A percentile compares a stretch with the other conserved stretches of the same genome.
phyloP scores from a whole-genome alignment of 768 basidiomycete species.

The Hydnomerulius pinastri region DNA sequence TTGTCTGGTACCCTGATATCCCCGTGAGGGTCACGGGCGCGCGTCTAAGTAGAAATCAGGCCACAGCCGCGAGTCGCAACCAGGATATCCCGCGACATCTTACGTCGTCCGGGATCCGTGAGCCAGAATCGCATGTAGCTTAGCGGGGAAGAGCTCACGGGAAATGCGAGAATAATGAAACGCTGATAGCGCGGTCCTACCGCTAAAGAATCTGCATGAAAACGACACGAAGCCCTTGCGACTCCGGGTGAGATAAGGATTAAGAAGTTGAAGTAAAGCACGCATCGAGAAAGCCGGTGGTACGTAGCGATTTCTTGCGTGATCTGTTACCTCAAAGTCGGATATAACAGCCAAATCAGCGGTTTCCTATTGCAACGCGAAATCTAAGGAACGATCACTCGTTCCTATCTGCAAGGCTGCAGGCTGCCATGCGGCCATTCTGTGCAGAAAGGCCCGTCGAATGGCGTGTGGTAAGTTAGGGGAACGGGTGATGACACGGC shows the following conservation, averaged over 20 bases:
- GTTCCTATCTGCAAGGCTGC: not conserved
- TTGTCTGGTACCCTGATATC: not conserved
- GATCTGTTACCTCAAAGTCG: conserved; percentile 5
- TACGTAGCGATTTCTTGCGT: not conserved
- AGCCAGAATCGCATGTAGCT: conserved; percentile 49
- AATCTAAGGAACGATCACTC: not conserved
- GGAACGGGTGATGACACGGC: not conserved
- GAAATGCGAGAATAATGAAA: conserved; percentile 40
- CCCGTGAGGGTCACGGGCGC: not conserved
- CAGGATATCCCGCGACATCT: not conserved
- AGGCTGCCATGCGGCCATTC: conserved; percentile 2
- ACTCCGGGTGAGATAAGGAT: not conserved
- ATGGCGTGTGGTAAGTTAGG: conserved; percentile 1
- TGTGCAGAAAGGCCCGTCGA: not conserved
- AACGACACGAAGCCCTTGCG: not conserved
- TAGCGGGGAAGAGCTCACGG: conserved; percentile 69
- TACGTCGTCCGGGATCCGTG: not conserved
- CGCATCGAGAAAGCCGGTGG: conserved; percentile 1
- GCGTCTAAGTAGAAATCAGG: not conserved
- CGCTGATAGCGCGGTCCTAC: conserved; percentile 5
- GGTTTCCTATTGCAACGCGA: conserved; percentile 1
- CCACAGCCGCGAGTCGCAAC: not conserved
- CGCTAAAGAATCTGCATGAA: not conserved
- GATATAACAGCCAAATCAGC: conserved; percentile 11
- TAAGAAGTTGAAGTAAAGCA: not conserved